Evolutionary conservation across 139 green algal genomes (phyloP), one percentile per base, ranked within the genome.

Genomic region (Diplosphaera chodatii): DNA sequence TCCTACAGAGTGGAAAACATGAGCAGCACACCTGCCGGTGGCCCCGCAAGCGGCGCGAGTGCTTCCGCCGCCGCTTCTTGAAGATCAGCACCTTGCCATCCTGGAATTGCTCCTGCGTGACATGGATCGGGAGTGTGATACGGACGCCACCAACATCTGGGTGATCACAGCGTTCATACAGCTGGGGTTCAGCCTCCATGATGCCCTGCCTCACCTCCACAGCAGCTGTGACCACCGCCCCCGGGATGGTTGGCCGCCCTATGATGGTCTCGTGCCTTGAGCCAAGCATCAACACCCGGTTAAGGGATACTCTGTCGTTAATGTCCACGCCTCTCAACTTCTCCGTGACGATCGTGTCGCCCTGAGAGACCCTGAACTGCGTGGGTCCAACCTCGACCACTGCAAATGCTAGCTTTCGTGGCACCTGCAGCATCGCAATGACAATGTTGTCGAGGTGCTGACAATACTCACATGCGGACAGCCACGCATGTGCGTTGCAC

Each of bases 41-140:
- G 2, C 90, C 89, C 6, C 81, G 84, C n/a, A 75, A 68, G 8
- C 87, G 70, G 32, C 85, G 78, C 33, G 89, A 96, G 74, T 92
- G 91, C 48, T 95, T 96, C 41, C 91, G 63, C 13, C 91, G 74
- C 68, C 90, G 85, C 76, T 96, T 96, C 66, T 96, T 89, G 77
- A 96, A 96, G 15, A 93, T 85, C 5, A 91, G 77, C 63, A 92
- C 85, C 71, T 93, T 94, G 55, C 78, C 91, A 63, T 96, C 87
- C 28, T 84, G 72, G 28, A 91, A 87, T 66, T 93, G 85, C 76
- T 93, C 87, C 78, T 87, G 76, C 18, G 29, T 22, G 41, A 20
- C 56, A 32, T 48, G n/a, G n/a, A n/a, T n/a, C n/a, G n/a, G n/a
- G n/a, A n/a, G n/a, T n/a, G n/a, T n/a, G n/a, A n/a, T n/a, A n/a